phyloP scores from a whole-genome alignment of 441 rosid genomes.

The Monsonia emarginata region DNA sequence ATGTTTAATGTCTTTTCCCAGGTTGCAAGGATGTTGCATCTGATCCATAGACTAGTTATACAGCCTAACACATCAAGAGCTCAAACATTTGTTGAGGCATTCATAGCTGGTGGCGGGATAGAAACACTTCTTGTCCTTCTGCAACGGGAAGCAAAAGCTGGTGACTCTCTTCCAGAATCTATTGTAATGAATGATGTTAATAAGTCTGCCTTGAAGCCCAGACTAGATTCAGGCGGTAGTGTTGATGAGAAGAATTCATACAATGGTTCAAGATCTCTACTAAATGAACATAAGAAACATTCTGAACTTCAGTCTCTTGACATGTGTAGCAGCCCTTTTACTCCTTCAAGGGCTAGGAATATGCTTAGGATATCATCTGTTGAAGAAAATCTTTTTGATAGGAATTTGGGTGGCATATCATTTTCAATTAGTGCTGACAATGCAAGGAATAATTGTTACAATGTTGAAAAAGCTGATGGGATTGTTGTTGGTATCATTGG shows the following conservation, averaged over 20 bases:
- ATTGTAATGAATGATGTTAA: constrained; percentile 26
- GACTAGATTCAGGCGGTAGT: constrained; percentile 25
- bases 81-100: constrained; percentile 66
- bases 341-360: constrained; percentile 31
- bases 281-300: constrained; percentile 32
- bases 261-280: constrained; percentile 21
- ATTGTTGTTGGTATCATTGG: constrained; percentile 82
- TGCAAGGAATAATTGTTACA: constrained; percentile 91
- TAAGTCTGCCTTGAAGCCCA: constrained; percentile 34
- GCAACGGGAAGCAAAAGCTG: constrained; percentile 90
- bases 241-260: constrained; percentile 23
- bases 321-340: constrained; percentile 26
- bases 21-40: constrained; percentile 88
- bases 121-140: constrained; percentile 94
- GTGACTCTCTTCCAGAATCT: constrained; percentile 44
- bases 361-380: constrained; percentile 53
- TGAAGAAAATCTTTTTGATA: constrained; percentile 44
- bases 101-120: constrained; percentile 78
- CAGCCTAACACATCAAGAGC: constrained; percentile 92
- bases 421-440: constrained; percentile 88
- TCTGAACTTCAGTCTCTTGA: constrained; percentile 31
- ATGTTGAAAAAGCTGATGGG: constrained; percentile 82
- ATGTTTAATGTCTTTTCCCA: constrained; percentile 29
- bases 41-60: constrained; percentile 77
- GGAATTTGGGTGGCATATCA: constrained; percentile 84